phyloP scores from a whole-genome alignment of 352 stramenopile species.

The Phytophthora chlamydospora region DNA sequence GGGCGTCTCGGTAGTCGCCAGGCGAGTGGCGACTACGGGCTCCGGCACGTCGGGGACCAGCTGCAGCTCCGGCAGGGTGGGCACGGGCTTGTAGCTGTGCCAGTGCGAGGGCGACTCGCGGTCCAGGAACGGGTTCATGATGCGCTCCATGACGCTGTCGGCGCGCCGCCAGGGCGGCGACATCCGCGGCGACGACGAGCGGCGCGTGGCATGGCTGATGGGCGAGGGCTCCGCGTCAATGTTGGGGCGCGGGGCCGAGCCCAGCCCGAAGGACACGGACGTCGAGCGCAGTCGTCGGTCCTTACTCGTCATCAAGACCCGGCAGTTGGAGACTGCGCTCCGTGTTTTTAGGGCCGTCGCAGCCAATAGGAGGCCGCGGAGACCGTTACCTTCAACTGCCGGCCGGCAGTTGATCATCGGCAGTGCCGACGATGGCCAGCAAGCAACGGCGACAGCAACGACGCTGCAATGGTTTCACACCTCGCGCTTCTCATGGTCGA shows the following conservation, averaged over 20 bases:
- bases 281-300: slow-evolving; percentile 24
- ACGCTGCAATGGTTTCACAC: no score
- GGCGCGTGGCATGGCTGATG: slow-evolving; percentile 12
- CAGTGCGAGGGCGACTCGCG: slow-evolving; percentile 43
- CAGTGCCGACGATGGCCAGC: no score
- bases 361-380: no score
- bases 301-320: slow-evolving; percentile 26
- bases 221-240: neutral
- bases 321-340: no score
- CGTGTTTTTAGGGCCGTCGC: no score
- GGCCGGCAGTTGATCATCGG: no score
- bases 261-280: slow-evolving; percentile 27
- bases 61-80: slow-evolving; percentile 18
- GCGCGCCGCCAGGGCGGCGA: slow-evolving; percentile 44
- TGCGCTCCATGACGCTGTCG: slow-evolving; percentile 74
- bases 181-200: slow-evolving; percentile 34
- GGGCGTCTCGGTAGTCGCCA: slow-evolving; percentile 16
- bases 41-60: slow-evolving; percentile 6
- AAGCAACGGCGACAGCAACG: no score
- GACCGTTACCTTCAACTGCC: no score
- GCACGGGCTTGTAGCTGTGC: slow-evolving; percentile 20
- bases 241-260: slow-evolving; percentile 16
- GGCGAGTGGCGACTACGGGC: neutral
- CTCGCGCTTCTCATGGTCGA: no score
- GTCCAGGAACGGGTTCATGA: slow-evolving; percentile 76